Conservation (phyloP, 495 filamentous ascomycete genomes). For the Aspergillus heteromorphus region DNA sequence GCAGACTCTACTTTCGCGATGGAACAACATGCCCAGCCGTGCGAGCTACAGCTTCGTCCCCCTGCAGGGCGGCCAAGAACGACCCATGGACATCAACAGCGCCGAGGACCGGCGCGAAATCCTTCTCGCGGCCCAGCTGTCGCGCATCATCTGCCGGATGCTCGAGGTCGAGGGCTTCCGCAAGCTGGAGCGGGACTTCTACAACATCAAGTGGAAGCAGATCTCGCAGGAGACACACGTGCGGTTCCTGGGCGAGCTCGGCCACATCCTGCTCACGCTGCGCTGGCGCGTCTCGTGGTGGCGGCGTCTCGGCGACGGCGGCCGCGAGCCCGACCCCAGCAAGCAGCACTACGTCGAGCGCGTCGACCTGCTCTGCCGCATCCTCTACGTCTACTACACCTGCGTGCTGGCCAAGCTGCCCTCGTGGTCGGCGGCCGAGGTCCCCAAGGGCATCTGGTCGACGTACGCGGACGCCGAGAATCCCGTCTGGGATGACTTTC, state of each 20-base stretch:
- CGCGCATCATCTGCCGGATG: slow-evolving; percentile 46
- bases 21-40: slow-evolving; percentile 51
- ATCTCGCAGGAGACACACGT: slow-evolving; percentile 41
- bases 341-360: slow-evolving; percentile 44
- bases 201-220: slow-evolving; percentile 49
- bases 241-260: slow-evolving; percentile 40
- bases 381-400: slow-evolving; percentile 48
- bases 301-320: slow-evolving; percentile 42
- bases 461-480: slow-evolving; percentile 43
- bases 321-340: slow-evolving; percentile 35
- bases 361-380: slow-evolving; percentile 42
- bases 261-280: slow-evolving; percentile 41
- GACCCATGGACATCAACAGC: slow-evolving; percentile 38
- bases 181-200: slow-evolving; percentile 44
- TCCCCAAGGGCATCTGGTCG: slow-evolving; percentile 41
- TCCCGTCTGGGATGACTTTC: slow-evolving; percentile 42
- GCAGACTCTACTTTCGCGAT: slow-evolving; percentile 41
- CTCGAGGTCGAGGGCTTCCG: slow-evolving; percentile 48
- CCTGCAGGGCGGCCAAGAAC: slow-evolving; percentile 29
- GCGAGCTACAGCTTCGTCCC: slow-evolving; percentile 42
- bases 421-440: slow-evolving; percentile 35
- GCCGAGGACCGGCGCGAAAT: slow-evolving; percentile 38
- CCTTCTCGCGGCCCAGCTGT: slow-evolving; percentile 43
- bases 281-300: slow-evolving; percentile 50
- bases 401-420: slow-evolving; percentile 44